Evolutionary conservation across 1,284 basidiomycete genomes (phyloP).

Genomic region (Flammula alnicola): DNA sequence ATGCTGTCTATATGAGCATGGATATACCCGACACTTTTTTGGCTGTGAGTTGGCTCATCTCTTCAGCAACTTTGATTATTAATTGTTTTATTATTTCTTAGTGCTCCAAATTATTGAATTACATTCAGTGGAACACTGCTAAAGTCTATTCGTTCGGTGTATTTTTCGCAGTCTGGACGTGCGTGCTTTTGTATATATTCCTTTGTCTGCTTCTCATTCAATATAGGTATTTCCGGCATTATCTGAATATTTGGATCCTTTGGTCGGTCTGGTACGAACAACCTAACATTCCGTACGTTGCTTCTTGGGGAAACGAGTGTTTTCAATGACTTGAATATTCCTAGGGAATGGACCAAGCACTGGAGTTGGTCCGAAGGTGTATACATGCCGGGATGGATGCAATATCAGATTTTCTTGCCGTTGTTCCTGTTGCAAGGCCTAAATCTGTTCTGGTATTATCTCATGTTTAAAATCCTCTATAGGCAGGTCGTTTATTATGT

Average conservation of each 20-base stretch:
- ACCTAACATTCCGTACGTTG: conserved; percentile 77
- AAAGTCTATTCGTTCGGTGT: conserved; percentile 71
- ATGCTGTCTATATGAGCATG: conserved; percentile 95
- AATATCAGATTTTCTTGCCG: conserved; percentile 80
- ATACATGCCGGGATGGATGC: conserved; percentile 82
- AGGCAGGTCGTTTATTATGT: conserved; percentile 38
- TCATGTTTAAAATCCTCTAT: conserved; percentile 74
- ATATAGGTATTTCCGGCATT: conserved; percentile 92
- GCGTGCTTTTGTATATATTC: conserved; percentile 36
- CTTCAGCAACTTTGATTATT: too few species aligned
- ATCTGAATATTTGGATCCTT: conserved; percentile 87
- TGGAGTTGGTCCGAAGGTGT: conserved; percentile 71
- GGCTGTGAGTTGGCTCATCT: conserved; percentile 70
- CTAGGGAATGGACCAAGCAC: conserved; percentile 58
- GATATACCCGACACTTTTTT: conserved; percentile 93
- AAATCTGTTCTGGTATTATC: conserved; percentile 91
- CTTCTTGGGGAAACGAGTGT: neutral
- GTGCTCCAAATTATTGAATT: conserved; percentile 89
- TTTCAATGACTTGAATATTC: neutral
- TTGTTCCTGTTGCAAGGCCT: conserved; percentile 79
- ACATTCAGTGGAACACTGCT: conserved; percentile 69
- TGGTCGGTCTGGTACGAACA: conserved; percentile 88
- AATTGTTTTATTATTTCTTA: too few species aligned
- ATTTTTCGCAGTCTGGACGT: conserved; percentile 86
- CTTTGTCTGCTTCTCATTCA: conserved; percentile 2